Evolutionary conservation across 179 eudicot species (phyloP).

Genomic region (Beta lomatogona): DNA sequence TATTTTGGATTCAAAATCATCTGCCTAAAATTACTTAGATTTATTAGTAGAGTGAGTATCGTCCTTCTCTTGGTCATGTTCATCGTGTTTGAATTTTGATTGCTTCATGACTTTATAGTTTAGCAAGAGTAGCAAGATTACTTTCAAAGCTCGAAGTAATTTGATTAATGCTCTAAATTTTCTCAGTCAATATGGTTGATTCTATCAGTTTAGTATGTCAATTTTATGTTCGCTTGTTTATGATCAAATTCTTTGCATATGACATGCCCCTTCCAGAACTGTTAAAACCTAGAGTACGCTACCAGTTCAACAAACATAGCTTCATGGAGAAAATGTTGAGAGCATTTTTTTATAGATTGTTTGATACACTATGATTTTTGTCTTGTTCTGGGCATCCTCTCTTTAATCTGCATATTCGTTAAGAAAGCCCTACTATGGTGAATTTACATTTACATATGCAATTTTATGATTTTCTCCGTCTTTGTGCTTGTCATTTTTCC

Average conservation of each 20-base stretch:
- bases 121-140: background rate
- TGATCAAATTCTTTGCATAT: constrained; percentile 1
- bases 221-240: background rate
- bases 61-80: no score
- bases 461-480: background rate
- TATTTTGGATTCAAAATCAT: background rate
- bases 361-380: no score
- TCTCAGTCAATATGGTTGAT: background rate
- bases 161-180: background rate
- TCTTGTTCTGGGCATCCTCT: background rate
- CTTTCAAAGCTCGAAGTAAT: background rate
- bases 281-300: background rate
- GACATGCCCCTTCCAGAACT: background rate
- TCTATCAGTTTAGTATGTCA: background rate
- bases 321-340: background rate
- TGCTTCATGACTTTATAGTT: background rate
- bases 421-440: no score
- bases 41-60: background rate
- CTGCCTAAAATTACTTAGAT: background rate
- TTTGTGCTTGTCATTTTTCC: no score
- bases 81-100: background rate
- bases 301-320: background rate
- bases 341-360: background rate
- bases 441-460: background rate
- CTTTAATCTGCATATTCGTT: background rate